Evolutionary conservation across 2,329 filamentous ascomycete genomes (phyloP).

Genomic region (Neofusicoccum cordaticola): DNA sequence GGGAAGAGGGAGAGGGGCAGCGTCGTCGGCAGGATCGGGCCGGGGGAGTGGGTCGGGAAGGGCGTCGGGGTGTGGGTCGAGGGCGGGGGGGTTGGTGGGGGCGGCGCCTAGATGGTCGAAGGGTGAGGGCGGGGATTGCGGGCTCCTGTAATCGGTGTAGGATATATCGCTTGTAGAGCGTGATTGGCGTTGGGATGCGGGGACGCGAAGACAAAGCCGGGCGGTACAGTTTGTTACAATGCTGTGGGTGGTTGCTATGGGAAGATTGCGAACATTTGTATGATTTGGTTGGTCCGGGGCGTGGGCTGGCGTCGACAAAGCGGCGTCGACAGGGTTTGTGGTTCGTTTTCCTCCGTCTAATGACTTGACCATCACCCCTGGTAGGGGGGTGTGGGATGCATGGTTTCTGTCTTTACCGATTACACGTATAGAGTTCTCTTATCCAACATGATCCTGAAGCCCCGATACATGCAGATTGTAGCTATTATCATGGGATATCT

Average conservation of each 20-base stretch:
- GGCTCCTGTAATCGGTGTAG: not conserved
- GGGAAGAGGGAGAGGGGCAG: not conserved
- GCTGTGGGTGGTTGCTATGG: not conserved
- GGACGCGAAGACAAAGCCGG: not conserved
- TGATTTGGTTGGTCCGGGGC: not conserved
- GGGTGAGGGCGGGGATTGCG: not conserved
- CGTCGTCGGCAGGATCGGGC: not conserved
- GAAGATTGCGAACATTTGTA: not conserved
- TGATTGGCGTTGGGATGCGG: not conserved
- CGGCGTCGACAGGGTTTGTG: not conserved
- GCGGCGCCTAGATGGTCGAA: not conserved
- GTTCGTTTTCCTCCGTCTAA: not conserved
- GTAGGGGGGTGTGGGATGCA: not conserved
- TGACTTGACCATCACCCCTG: not conserved
- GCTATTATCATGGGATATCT: no score
- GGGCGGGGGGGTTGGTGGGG: not conserved
- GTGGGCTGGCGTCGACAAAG: not conserved
- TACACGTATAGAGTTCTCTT: no score
- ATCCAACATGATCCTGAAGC: no score
- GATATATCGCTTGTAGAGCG: not conserved
- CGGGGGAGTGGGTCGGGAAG: not conserved
- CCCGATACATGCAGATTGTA: no score
- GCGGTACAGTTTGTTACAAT: not conserved
- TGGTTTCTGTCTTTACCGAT: no score
- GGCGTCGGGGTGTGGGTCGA: not conserved